Evolutionary conservation across 345 rosid genomes (phyloP), one percentile per base, ranked within the genome.

Genomic region (Nasturtium officinale): DNA sequence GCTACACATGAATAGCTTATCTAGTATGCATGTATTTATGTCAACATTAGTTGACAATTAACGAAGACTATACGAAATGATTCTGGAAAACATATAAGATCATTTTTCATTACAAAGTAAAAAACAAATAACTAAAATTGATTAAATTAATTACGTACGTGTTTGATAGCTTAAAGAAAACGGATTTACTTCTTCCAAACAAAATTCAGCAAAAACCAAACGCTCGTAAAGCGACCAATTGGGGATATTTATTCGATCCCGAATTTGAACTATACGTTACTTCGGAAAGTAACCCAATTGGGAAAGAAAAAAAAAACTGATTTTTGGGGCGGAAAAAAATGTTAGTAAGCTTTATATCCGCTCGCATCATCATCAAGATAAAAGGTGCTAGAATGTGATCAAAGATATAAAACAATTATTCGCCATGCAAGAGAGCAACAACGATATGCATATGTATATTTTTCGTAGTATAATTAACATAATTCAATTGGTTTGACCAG

Each of bases 391-490:
- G 9, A 21, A 56, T 10, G 60, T 37, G 42, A 73, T 56, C 59
- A 65, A 33, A 45, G 7, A 47, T 38, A 57, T 47, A 5, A 12
- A 12, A 46, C 60, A 51, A 52, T 4, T 42, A 52, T 59, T 68
- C 63, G 69, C 74, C 79, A 52, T 75, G 74, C 69, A 53, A 32
- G 69, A 75, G 54, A 37, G 10, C 26, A 43, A 32, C 23, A 7
- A n/a, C 16, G 40, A 29, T 1, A 48, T 38, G 25, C 52, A 2
- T 59, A 6, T 5, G 0, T 35, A 35, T 6, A 65, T 29, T 40
- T 46, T 59, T 50, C 30, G 21, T 37, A 11, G n/a, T 53, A 46
- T 74, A 48, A 58, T 6, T 45, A 38, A 35, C 18, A 75, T 67
- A 5, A 52, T 23, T 51, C 17, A 29, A 38, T 40, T 67, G 55